A percentile compares a stretch with the other conserved stretches of the same genome.
These are phyloP conservation scores for Blastomyces emzantsi DNA, from an alignment of 2,329 filamentous ascomycete genomes.

Conservation along the genomic window DNA sequence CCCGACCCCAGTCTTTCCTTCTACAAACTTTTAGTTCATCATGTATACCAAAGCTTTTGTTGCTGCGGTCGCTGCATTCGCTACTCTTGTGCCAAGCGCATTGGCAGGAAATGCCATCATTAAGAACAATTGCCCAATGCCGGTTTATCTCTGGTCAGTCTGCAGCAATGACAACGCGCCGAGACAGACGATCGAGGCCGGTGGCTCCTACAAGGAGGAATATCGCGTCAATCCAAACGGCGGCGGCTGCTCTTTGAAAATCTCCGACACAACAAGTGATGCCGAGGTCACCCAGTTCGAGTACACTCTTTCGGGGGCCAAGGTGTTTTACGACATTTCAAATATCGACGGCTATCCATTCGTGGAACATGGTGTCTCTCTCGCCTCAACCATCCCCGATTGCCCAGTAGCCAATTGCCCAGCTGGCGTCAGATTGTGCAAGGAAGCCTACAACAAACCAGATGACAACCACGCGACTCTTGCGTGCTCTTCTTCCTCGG, in stretches of 20 bases:
- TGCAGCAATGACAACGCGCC: slow-evolving; percentile 24
- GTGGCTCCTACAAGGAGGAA: slow-evolving; percentile 28
- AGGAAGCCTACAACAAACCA: slow-evolving; percentile 33
- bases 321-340: slow-evolving; percentile 35
- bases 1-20: slow-evolving; percentile 4
- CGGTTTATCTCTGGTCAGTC: slow-evolving; percentile 37
- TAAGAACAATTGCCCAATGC: slow-evolving; percentile 30
- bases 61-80: slow-evolving; percentile 26
- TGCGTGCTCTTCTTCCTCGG: slow-evolving; percentile 30
- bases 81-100: slow-evolving; percentile 25
- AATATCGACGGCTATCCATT: slow-evolving; percentile 32
- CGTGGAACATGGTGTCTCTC: slow-evolving; percentile 28
- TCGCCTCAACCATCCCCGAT: slow-evolving; percentile 22
- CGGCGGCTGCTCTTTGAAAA: slow-evolving; percentile 37
- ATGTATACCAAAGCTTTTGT: slow-evolving; percentile 32
- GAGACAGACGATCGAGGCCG: slow-evolving; percentile 29
- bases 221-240: slow-evolving; percentile 31
- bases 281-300: slow-evolving; percentile 36
- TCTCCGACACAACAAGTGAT: slow-evolving; percentile 26
- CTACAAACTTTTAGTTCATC: slow-evolving; percentile 9
- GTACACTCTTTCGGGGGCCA: slow-evolving; percentile 28
- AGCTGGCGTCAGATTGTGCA: slow-evolving; percentile 29
- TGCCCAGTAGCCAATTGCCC: slow-evolving; percentile 31
- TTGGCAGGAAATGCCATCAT: slow-evolving; percentile 26
- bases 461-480: slow-evolving; percentile 36